Conservation (phyloP, 2,329 filamentous ascomycete genomes). For the Epichloe amarillans region DNA sequence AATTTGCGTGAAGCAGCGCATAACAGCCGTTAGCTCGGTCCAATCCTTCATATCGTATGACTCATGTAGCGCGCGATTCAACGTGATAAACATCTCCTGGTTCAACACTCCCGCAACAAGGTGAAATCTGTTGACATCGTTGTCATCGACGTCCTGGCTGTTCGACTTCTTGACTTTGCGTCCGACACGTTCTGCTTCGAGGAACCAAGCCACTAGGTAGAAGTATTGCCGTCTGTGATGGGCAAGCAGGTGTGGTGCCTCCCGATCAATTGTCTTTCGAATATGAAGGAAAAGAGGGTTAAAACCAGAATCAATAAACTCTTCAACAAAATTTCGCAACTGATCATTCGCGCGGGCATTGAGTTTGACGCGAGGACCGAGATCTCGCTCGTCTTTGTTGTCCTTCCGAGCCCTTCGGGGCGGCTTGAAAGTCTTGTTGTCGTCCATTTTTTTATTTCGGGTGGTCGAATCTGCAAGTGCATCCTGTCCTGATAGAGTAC, state of each 20-base stretch:
- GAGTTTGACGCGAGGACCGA: slow-evolving; percentile 59
- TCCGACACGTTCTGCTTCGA: slow-evolving; percentile 69
- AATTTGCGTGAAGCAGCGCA: slow-evolving; percentile 93
- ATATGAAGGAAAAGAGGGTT: slow-evolving; percentile 81
- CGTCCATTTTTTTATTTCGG: slow-evolving; percentile 79
- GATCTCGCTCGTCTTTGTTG: slow-evolving; percentile 55
- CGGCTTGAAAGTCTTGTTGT: slow-evolving; percentile 78
- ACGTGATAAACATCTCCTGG: slow-evolving; percentile 84
- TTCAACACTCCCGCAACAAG: slow-evolving; percentile 82
- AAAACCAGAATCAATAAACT: slow-evolving; percentile 90
- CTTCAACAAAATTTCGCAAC: slow-evolving; percentile 71
- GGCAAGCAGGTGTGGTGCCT: slow-evolving; percentile 66
- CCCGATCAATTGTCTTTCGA: slow-evolving; percentile 78
- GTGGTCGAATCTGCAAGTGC: slow-evolving; percentile 60
- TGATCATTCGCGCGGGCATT: slow-evolving; percentile 62
- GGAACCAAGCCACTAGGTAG: slow-evolving; percentile 85
- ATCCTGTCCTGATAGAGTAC: slow-evolving; percentile 79
- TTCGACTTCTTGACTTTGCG: slow-evolving; percentile 44
- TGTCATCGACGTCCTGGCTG: slow-evolving; percentile 26
- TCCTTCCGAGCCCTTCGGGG: slow-evolving; percentile 51
- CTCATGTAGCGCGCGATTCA: slow-evolving; percentile 72
- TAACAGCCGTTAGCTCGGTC: slow-evolving; percentile 73
- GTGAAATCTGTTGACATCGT: slow-evolving; percentile 63
- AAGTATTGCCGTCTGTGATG: slow-evolving; percentile 79
- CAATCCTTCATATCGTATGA: slow-evolving; percentile 74